Base-by-base conservation (phyloP, 2,329 filamentous ascomycete genomes). In the Pseudogymnoascus sp. region DNA sequence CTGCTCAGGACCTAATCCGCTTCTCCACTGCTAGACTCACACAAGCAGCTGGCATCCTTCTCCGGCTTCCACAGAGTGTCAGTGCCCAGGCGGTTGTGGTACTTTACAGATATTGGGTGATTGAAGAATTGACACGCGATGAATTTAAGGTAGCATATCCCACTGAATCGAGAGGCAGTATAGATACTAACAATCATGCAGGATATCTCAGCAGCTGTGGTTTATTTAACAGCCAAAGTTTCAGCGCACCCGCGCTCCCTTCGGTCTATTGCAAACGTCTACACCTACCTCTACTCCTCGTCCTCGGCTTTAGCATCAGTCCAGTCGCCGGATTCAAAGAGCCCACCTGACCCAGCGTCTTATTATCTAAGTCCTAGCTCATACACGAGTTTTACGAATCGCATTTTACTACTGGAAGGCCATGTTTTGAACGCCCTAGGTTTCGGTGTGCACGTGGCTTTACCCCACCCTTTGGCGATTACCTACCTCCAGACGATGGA, bases 401-500 rank as follows among this genome's bases (percentile, higher is more conserved):
- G 82, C 12, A 80, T 97, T 4, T 82, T 96, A 49, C 78, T 82
- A n/a, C 82, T 88, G 59, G 95, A 99, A 75, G 84, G 88, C 3
- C 84, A 87, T 42, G 85, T 97, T 16, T 82, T 97, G 1, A 85
- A 86, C 65, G 81, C 85, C 0, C 80, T 97, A 0, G 87, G 87
- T 12, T 97, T 96, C 75, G 84, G 96, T 70, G 90, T 88, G 1
- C 90, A 95, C 68, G 90, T 96, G 9, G 86, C 90, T 0, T 82
- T 97, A 0, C 95, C 95, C 0, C 91, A 97, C 72, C 84, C 89
- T 0, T 84, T 97, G 12, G 90, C 90, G 64, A 84, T 97, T 64
- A 97, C 93, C 5, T 99, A 97, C 73, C 84, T 97, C 1, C 93
- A 97, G 76, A 88, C 93, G 0, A 84, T 99, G 16, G 90, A 91